Conservation (phyloP, 2,329 filamentous ascomycete genomes). For the Fusarium miscanthi region DNA sequence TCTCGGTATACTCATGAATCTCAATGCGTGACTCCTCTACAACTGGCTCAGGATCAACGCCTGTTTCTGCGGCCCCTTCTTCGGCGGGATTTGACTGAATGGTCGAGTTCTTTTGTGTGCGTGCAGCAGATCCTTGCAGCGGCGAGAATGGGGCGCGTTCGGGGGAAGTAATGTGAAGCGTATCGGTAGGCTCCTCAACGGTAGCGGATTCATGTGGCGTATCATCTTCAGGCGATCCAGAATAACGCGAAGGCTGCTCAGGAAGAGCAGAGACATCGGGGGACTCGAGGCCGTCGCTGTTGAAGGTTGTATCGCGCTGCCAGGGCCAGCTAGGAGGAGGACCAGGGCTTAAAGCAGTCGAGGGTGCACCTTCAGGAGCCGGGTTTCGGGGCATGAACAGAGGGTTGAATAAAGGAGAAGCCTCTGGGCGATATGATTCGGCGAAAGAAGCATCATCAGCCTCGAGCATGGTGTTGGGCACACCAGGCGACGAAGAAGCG, state of each 20-base stretch:
- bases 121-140: constrained; percentile 10
- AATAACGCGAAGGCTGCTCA: constrained; percentile 2
- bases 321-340: constrained; percentile 29
- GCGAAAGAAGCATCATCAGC: constrained; percentile 40
- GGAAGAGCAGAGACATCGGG: constrained; percentile 8
- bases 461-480: constrained; percentile 19
- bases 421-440: constrained; percentile 41
- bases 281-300: constrained; percentile 11
- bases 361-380: constrained; percentile 12
- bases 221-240: constrained; percentile 6
- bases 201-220: neutral
- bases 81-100: neutral
- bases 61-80: neutral
- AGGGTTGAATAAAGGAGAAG: constrained; percentile 41
- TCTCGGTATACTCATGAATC: constrained; percentile 25
- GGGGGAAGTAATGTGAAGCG: neutral
- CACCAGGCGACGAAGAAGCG: constrained; percentile 33
- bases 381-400: constrained; percentile 11
- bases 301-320: constrained; percentile 29
- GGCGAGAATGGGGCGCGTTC: constrained; percentile 1
- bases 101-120: neutral
- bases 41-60: neutral
- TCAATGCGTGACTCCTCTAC: constrained; percentile 17
- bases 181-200: neutral
- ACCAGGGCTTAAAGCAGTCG: constrained; percentile 15